phyloP scores from a whole-genome alignment of 768 basidiomycete genomes.

The Hemileccinum rubropunctum region DNA sequence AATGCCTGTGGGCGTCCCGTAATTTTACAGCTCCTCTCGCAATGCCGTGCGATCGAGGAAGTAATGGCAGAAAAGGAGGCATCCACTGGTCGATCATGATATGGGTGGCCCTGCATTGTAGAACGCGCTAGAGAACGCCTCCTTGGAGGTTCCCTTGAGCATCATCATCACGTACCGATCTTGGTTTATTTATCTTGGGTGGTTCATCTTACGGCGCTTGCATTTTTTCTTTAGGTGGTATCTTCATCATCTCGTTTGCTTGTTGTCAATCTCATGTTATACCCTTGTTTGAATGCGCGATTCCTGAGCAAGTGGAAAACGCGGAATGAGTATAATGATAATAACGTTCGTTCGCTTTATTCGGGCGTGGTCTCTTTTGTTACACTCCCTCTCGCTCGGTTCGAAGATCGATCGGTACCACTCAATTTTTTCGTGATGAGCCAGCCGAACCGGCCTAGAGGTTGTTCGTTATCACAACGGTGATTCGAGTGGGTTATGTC shows the following conservation, averaged over 20 bases:
- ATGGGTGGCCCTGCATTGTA: too few relatives aligned
- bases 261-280: constrained; percentile 1
- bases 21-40: constrained; percentile 62
- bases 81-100: neutral
- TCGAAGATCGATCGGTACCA: too few relatives aligned
- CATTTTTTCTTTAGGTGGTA: neutral
- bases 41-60: constrained; percentile 68
- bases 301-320: neutral
- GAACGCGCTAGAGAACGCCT: too few relatives aligned
- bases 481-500: too few relatives aligned
- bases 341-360: neutral
- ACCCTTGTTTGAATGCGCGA: neutral
- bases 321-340: neutral
- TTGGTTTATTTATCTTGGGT: constrained; percentile 2
- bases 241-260: constrained; percentile 5
- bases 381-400: neutral
- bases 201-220: neutral
- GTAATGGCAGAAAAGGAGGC: constrained; percentile 18
- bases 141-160: too few relatives aligned
- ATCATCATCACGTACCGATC: neutral
- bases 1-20: constrained; percentile 67
- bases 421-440: too few relatives aligned
- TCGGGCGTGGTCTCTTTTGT: too few relatives aligned
- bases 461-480: too few relatives aligned
- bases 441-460: too few relatives aligned